These are phyloP conservation scores for Aplosporella prunicola DNA, from an alignment of 2,329 filamentous ascomycete species.

Conservation along the genomic window DNA sequence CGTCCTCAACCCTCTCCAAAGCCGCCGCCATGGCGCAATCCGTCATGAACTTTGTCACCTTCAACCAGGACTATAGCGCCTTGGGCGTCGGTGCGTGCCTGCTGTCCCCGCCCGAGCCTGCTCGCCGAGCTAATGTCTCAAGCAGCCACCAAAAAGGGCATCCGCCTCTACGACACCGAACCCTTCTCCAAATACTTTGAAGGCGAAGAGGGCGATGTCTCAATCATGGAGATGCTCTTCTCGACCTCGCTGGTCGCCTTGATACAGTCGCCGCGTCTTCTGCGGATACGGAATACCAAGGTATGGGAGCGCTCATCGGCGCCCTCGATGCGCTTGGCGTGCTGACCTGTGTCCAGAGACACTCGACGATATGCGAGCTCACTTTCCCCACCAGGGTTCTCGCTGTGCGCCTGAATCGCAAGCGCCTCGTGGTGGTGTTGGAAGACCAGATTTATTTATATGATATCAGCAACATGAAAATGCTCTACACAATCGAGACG, in stretches of 20 bases:
- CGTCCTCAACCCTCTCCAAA: neutral
- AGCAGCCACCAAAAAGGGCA: constrained; percentile 80
- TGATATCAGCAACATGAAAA: constrained; percentile 97
- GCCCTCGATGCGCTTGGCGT: neutral
- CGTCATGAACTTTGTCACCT: constrained; percentile 89
- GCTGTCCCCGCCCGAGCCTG: neutral
- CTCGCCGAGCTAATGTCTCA: constrained; percentile 10
- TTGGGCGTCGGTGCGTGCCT: constrained; percentile 71
- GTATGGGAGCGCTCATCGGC: constrained; percentile 34
- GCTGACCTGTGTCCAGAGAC: constrained; percentile 38
- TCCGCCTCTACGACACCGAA: constrained; percentile 93
- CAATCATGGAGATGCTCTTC: constrained; percentile 97
- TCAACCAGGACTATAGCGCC: constrained; percentile 98
- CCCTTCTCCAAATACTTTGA: constrained; percentile 93
- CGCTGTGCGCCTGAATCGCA: constrained; percentile 86
- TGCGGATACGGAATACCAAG: constrained; percentile 97
- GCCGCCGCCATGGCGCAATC: constrained; percentile 48
- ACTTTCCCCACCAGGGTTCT: constrained; percentile 96
- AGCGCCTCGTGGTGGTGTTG: constrained; percentile 83
- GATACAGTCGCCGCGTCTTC: constrained; percentile 79
- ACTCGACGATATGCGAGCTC: constrained; percentile 92
- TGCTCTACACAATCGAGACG: constrained; percentile 84
- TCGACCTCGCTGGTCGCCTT: constrained; percentile 93
- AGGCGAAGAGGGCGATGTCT: constrained; percentile 88
- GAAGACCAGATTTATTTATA: constrained; percentile 98